Evolutionary conservation across 257 asterid genomes (phyloP).

Genomic region (Solanum habrochaites): DNA sequence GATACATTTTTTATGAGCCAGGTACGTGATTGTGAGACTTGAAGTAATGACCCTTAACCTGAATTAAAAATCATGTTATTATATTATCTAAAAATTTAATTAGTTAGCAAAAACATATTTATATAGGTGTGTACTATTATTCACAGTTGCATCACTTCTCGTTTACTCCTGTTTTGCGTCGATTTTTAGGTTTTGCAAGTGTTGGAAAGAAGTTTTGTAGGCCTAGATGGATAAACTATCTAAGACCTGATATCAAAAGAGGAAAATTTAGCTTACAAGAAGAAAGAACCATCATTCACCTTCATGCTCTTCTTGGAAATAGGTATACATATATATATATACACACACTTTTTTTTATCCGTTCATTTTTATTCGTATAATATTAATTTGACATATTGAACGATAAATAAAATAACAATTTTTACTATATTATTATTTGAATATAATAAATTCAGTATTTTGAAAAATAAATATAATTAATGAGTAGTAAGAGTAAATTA

Average conservation of each 20-base stretch:
- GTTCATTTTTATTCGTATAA: no score
- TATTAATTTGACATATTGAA: no score
- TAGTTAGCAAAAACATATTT: not conserved
- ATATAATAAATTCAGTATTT: no score
- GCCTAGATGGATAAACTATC: conserved; percentile 17
- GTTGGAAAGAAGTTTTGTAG: conserved; percentile 25
- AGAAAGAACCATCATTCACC: conserved; percentile 21
- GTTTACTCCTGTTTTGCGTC: no score
- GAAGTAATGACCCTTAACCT: not conserved
- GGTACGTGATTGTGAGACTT: not conserved
- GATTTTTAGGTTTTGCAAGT: conserved; percentile 6
- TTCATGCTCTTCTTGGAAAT: conserved; percentile 27
- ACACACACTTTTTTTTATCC: accelerated
- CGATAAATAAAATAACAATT: no score
- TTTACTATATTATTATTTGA: no score
- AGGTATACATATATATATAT: not conserved
- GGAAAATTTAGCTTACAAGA: conserved; percentile 15
- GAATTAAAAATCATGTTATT: not conserved
- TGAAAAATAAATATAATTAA: not conserved
- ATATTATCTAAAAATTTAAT: not conserved
- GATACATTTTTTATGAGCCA: not conserved
- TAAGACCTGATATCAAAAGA: conserved; percentile 15
- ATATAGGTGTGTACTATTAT: not conserved
- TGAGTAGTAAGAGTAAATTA: not conserved
- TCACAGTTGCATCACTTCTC: not conserved